A percentile compares a stretch with the other conserved stretches of the same genome.
These are phyloP conservation scores for Sequoia sempervirens DNA, from an alignment of 75 land plant genomes.

Conservation along the genomic window DNA sequence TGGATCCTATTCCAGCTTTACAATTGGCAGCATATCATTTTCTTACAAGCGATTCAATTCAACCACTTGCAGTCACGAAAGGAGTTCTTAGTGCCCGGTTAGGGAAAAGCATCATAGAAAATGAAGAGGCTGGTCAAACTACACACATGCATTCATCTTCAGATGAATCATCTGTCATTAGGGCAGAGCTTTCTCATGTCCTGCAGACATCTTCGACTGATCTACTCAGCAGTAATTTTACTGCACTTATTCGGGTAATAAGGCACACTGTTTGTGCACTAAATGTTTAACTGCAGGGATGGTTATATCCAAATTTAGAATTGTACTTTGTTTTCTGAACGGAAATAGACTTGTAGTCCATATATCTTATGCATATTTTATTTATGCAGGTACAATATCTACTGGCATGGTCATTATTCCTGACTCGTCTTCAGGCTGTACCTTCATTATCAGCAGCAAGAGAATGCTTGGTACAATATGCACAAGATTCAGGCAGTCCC, in stretches of 20 bases:
- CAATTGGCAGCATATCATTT: constrained; percentile 73
- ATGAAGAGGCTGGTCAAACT: constrained; percentile 18
- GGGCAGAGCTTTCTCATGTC: constrained; percentile 63
- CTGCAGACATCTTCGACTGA: constrained; percentile 44
- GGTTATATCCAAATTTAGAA: neutral
- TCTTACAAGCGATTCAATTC: constrained; percentile 63
- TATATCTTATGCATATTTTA: constrained; percentile 1
- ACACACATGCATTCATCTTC: constrained; percentile 22
- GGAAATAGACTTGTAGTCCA: neutral
- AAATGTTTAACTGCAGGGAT: neutral
- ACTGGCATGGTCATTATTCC: constrained; percentile 81
- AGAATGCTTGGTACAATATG: constrained; percentile 71
- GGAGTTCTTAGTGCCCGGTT: constrained; percentile 17
- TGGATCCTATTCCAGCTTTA: constrained; percentile 52
- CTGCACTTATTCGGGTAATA: constrained; percentile 58
- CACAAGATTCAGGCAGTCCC: constrained; percentile 50
- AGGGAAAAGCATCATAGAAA: constrained; percentile 13
- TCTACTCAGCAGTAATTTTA: constrained; percentile 43
- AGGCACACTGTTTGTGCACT: neutral
- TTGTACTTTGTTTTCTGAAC: neutral
- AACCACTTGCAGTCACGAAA: constrained; percentile 36
- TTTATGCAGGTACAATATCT: constrained; percentile 69
- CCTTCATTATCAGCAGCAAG: constrained; percentile 47
- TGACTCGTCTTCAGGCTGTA: constrained; percentile 61
- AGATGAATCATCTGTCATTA: constrained; percentile 40